A percentile compares a stretch with the other conserved stretches of the same genome.
Conservation (phyloP, 1,284 basidiomycete species). For the Quambalaria eucalypti region DNA sequence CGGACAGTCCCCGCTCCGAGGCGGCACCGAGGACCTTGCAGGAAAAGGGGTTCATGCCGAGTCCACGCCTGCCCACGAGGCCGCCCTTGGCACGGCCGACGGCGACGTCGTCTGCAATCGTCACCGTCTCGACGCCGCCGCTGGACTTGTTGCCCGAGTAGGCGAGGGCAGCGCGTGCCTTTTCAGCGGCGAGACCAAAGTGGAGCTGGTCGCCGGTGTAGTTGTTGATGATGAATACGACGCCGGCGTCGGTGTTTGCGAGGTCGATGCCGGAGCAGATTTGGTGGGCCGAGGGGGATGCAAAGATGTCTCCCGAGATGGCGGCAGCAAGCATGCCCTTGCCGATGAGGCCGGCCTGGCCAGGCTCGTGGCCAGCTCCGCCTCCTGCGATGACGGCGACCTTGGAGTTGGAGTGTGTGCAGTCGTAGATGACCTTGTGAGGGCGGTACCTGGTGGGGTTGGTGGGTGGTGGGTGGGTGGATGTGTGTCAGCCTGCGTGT, state of each 20-base stretch:
- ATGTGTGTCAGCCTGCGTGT: not conserved
- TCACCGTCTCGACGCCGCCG: slow-evolving; percentile 50
- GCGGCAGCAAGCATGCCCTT: slow-evolving; percentile 49
- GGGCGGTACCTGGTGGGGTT: slow-evolving; percentile 22
- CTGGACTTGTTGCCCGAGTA: slow-evolving; percentile 37
- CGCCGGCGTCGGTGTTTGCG: slow-evolving; percentile 47
- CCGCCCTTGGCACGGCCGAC: slow-evolving; percentile 50
- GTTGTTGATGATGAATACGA: slow-evolving; percentile 50
- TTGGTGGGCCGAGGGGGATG: slow-evolving; percentile 51
- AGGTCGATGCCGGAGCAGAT: slow-evolving; percentile 50
- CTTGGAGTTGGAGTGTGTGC: slow-evolving; percentile 45
- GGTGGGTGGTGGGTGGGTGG: not conserved
- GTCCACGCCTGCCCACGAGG: slow-evolving; percentile 51
- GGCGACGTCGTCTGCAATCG: slow-evolving; percentile 51
- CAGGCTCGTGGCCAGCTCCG: slow-evolving; percentile 51
- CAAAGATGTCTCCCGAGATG: slow-evolving; percentile 53
- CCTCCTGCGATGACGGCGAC: slow-evolving; percentile 51
- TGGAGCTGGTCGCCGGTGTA: slow-evolving; percentile 52
- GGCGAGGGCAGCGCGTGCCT: slow-evolving; percentile 39
- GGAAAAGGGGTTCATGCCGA: slow-evolving; percentile 49
- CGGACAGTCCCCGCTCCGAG: slow-evolving; percentile 31
- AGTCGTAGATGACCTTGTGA: slow-evolving; percentile 44
- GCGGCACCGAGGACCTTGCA: slow-evolving; percentile 45
- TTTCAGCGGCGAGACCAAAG: slow-evolving; percentile 49
- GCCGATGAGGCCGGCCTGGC: slow-evolving; percentile 48